Evolutionary conservation across 345 rosid species (phyloP).

Genomic region (Sisymbrium irio): DNA sequence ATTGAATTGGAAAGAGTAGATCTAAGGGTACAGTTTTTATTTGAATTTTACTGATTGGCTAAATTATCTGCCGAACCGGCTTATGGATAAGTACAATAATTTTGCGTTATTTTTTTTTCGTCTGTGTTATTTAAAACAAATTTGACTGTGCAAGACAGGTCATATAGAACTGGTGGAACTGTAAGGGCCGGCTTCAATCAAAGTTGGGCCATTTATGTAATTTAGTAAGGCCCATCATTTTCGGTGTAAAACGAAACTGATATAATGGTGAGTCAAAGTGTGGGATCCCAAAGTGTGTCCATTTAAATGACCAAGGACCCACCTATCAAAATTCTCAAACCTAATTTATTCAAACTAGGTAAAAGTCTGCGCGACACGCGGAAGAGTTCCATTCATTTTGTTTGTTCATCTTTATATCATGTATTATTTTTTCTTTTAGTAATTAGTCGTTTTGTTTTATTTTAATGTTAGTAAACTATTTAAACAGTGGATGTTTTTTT

Average conservation of each 20-base stretch:
- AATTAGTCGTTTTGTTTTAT: no score
- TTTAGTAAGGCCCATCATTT: not conserved
- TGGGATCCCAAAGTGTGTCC: no score
- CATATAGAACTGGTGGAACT: not conserved
- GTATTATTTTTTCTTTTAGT: no score
- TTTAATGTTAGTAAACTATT: no score
- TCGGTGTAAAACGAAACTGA: not conserved
- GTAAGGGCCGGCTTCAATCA: not conserved
- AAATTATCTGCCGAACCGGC: not conserved
- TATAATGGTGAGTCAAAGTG: not conserved
- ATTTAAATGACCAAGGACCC: not conserved
- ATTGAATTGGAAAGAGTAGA: not conserved
- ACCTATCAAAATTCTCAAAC: not conserved
- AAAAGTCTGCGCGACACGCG: no score
- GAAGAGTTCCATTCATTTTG: no score
- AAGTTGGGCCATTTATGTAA: not conserved
- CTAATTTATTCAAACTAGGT: not conserved
- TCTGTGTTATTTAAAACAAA: no score
- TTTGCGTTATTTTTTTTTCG: no score
- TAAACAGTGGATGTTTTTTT: no score
- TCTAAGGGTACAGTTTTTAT: not conserved
- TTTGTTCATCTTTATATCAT: no score
- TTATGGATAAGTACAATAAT: not conserved
- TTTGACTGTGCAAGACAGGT: constrained; percentile 1
- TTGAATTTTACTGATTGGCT: not conserved